Evolutionary conservation across 345 rosid species (phyloP), one percentile per base, ranked within the genome.

Genomic region (Boechera stricta): DNA sequence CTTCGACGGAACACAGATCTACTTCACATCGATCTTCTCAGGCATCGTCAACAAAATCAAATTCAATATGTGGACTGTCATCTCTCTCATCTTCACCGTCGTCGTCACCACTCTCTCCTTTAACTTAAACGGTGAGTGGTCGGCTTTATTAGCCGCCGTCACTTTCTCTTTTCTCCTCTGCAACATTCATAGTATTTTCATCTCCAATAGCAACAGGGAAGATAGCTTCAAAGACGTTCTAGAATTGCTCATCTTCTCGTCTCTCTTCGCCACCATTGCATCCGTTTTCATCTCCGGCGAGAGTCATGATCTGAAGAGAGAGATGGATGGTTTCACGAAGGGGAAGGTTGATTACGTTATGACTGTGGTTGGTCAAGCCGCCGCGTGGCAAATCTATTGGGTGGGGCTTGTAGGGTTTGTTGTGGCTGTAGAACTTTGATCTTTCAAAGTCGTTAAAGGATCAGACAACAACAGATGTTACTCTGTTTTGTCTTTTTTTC

Each of bases 81-180:
- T 58, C 36, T 71, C 75, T 13, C 6, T 71, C 24, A 4, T 56
- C 58, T 69, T 85, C 11, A 39, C 58, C 18, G 49, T 80, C 4
- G 72, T 81, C 4, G 45, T 82, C 3, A 73, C 84, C 8, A 71
- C 90, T 26, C 35, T 63, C 3, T 58, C 73, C 12, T 61, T 76
- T 2, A 83, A 73, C 3, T 56, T 57, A 33, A 12, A 0, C 24
- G 64, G 74, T 1, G 52, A 28, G 5, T 18, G 16, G 35, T 18
- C 64, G 1, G 53, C 54, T 41, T 4, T 56, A 11, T 68, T 36
- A 12, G 4, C 72, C 24, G 36, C 21, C 18, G 8, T 24, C 13
- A 21, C 62, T 51, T 67, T 49, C 45, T 33, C 71, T 11, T 4
- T 67, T 35, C 32, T 67, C 31, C 71, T 67, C 59, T 49, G 33